Evolutionary conservation across 2,329 filamentous ascomycete genomes (phyloP).

Genomic region (Paraconiothyrium brasiliense): DNA sequence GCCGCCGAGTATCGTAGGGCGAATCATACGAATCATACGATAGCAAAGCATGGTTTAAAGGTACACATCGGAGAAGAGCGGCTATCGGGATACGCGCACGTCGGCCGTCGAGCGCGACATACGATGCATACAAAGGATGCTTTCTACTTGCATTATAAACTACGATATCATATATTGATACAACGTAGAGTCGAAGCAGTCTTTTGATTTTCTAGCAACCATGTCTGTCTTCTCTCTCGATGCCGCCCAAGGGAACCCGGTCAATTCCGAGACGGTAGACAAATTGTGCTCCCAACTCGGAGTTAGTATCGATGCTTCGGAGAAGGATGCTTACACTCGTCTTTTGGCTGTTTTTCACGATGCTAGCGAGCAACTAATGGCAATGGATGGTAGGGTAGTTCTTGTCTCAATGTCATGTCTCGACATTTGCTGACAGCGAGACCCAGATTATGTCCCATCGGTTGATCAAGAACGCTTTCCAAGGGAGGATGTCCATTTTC

Average conservation of each 20-base stretch:
- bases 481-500: constrained; percentile 47
- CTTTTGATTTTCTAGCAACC: background rate
- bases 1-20: background rate
- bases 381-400: constrained; percentile 41
- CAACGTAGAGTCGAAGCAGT: background rate
- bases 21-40: background rate
- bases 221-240: constrained; percentile 53
- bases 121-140: background rate
- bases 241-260: constrained; percentile 43
- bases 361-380: constrained; percentile 49
- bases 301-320: constrained; percentile 44
- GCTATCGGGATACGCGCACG: background rate
- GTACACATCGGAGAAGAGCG: background rate
- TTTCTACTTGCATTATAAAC: background rate
- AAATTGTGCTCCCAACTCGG: constrained; percentile 43
- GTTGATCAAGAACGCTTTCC: constrained; percentile 48
- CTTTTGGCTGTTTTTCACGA: constrained; percentile 53
- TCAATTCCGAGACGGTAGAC: constrained; percentile 45
- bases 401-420: constrained; percentile 15
- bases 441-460: constrained; percentile 45
- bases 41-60: too few species aligned
- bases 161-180: background rate
- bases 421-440: background rate
- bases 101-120: background rate
- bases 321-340: constrained; percentile 51